phyloP scores from a whole-genome alignment of 108 stramenopile species.

The Pseudonitzschia multistriata region DNA sequence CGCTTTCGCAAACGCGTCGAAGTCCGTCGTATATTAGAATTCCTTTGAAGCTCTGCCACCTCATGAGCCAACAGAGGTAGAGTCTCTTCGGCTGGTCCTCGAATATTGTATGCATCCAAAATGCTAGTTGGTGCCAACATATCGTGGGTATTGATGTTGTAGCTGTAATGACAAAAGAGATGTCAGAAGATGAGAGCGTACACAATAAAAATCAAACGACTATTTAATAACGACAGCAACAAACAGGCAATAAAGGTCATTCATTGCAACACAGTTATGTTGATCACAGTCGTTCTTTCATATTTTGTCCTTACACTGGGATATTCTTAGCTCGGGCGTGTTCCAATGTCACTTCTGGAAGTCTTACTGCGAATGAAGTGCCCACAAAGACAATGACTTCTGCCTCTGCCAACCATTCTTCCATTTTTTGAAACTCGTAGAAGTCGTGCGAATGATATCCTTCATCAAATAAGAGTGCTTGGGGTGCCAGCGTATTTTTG shows the following conservation, averaged over 20 bases:
- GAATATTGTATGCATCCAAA: slow-evolving; percentile 58
- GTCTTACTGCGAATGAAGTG: slow-evolving; percentile 55
- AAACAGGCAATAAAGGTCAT: too few species aligned
- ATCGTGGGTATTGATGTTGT: slow-evolving; percentile 66
- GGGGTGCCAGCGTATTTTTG: slow-evolving; percentile 43
- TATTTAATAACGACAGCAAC: not conserved
- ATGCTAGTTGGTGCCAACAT: slow-evolving; percentile 40
- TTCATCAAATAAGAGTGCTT: slow-evolving; percentile 75
- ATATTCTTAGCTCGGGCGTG: slow-evolving; percentile 44
- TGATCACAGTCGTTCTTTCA: not conserved
- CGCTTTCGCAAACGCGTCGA: not conserved
- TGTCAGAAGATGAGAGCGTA: not conserved
- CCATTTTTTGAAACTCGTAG: slow-evolving; percentile 69
- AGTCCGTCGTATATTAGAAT: slow-evolving; percentile 10
- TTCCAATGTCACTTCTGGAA: slow-evolving; percentile 64
- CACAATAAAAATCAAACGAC: not conserved
- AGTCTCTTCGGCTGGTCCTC: slow-evolving; percentile 44
- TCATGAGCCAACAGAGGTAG: slow-evolving; percentile 28
- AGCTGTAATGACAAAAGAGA: slow-evolving; percentile 20
- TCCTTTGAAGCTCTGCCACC: slow-evolving; percentile 16
- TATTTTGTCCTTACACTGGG: slow-evolving; percentile 22
- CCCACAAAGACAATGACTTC: slow-evolving; percentile 65
- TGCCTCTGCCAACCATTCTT: slow-evolving; percentile 49
- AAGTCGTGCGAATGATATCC: slow-evolving; percentile 72
- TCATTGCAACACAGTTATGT: too few species aligned